Base-by-base conservation (phyloP, 768 basidiomycete species). In the Filobasidium wieringae region DNA sequence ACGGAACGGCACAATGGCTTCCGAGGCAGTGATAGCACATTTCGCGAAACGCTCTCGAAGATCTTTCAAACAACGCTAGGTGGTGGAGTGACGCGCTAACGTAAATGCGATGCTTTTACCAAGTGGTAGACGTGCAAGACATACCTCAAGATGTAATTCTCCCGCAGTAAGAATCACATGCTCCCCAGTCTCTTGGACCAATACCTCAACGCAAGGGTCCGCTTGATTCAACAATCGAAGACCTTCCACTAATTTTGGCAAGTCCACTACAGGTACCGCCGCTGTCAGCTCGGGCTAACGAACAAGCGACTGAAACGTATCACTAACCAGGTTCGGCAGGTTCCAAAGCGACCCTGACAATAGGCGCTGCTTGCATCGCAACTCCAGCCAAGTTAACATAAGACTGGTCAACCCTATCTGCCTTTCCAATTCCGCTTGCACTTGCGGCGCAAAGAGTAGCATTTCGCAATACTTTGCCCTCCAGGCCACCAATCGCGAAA, bases 101-200 rank as follows among this genome's bases (percentile, higher is more conserved):
- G 14, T 32, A 9, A 31, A 51, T 34, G 45, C 27, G 9, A n/a
- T n/a, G n/a, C n/a, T n/a, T n/a, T n/a, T n/a, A n/a, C n/a, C n/a
- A n/a, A n/a, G n/a, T n/a, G n/a, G n/a, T n/a, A n/a, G n/a, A n/a
- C n/a, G n/a, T n/a, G n/a, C n/a, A 30, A 31, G 33, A 61, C 78
- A 34, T 55, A 89, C 91, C 82, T 97, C 95, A 26, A 96, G 76
- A 73, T 97, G 95, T 45, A 99, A 76, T 69, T 97, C 93, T 31
- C 95, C 95, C 1, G 95, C 95, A 2, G 88, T 88, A 59, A 96
- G 74, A 62, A 99, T 95, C 56, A 99, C 95, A 72, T 95, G 86
- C 72, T 99, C 95, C 31, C 95, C 95, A 0, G 92, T 95, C 66
- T 88, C 82, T 73, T 97, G 95, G 64, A 96, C 91, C 72, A 96